Base-by-base conservation (phyloP, 257 asterid species). In the Salvia rosmarinus region DNA sequence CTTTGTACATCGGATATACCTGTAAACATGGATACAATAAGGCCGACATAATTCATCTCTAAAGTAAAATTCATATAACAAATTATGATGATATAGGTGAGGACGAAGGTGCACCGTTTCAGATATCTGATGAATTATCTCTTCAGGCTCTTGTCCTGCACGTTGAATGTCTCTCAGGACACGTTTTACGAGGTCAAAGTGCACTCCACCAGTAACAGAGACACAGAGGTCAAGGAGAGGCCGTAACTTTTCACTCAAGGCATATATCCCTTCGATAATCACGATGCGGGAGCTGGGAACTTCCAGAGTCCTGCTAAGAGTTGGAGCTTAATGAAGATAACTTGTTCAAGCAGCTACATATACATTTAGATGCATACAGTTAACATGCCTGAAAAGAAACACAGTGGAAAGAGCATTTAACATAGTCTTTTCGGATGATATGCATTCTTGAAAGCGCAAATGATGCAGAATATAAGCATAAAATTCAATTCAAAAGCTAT, bases 1-100 rank as follows among this genome's bases (percentile, higher is more conserved):
- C 99, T 80, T 95, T 95, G 89, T 95, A 95, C 98, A 95, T 95
- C 1, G 99, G 99, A 80, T 95, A 95, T 4, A 95, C 99, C 99
- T 89, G 88, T 49, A 75, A 34, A 78, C 70, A 72, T 68, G 55
- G 42, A 82, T 58, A 66, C 58, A 60, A 74, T 28, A 10, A 73
- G 76, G 71, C 37, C 50, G 35, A 17, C 43, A 42, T 67, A 49
- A 67, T 73, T 68, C 64, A 70, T 64, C 63, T 57, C 39, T 43
- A 32, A 77, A 30, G 51, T n/a, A 57, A 64, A 73, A 17, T 7
- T 20, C 12, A 25, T 25, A 56, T 56, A 4, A 56, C 12, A 17
- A 12, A 25, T 54, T 54, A 54, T 0, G 16, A 54, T 21, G 37
- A 21, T 16, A 62, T 67, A 35, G 35, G 47, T 34, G 9, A 68